Percentiles rank a stretch among this genome's conserved stretches.
Evolutionary conservation across 1,139 yeast species (phyloP).

Genomic region (Diutina scorzettiae): DNA sequence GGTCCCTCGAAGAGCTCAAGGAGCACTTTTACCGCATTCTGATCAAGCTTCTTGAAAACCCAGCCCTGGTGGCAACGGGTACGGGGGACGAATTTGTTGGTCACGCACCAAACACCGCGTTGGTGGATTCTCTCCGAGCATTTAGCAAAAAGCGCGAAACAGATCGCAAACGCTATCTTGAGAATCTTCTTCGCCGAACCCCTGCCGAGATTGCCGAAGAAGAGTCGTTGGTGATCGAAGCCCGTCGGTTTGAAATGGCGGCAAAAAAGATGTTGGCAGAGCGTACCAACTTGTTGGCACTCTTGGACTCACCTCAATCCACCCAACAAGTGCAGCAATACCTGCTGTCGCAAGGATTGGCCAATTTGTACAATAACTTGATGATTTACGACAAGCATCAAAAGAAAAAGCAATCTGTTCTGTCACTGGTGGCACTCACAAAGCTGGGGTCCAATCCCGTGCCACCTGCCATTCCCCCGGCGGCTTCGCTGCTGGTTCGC

Average conservation of each 20-base stretch:
- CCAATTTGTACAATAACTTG: constrained; percentile 72
- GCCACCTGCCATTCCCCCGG: constrained; percentile 48
- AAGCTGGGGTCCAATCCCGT: constrained; percentile 30
- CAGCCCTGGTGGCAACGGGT: not conserved
- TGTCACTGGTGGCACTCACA: constrained; percentile 3
- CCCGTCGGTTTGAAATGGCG: constrained; percentile 83
- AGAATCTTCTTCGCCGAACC: constrained; percentile 63
- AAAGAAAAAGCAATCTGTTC: constrained; percentile 19
- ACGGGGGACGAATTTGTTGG: not conserved
- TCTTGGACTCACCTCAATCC: constrained; percentile 82
- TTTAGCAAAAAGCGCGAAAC: constrained; percentile 59
- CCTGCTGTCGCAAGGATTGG: constrained; percentile 78
- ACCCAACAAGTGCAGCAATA: constrained; percentile 69
- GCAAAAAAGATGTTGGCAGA: constrained; percentile 84
- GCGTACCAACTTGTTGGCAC: constrained; percentile 63
- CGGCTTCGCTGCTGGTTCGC: constrained; percentile 40
- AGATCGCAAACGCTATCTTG: constrained; percentile 71
- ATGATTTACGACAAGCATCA: constrained; percentile 64
- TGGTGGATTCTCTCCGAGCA: constrained; percentile 38
- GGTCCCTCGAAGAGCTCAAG: constrained; percentile 67
- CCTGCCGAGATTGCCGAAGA: constrained; percentile 98
- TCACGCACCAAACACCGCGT: constrained; percentile 18
- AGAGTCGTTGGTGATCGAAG: constrained; percentile 85
- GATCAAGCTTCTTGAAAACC: constrained; percentile 18
- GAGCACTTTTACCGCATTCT: constrained; percentile 56